A percentile compares a stretch with the other conserved stretches of the same genome.
These are phyloP conservation scores for Arachis monticola DNA, from an alignment of 331 rosid species.

Conservation along the genomic window DNA sequence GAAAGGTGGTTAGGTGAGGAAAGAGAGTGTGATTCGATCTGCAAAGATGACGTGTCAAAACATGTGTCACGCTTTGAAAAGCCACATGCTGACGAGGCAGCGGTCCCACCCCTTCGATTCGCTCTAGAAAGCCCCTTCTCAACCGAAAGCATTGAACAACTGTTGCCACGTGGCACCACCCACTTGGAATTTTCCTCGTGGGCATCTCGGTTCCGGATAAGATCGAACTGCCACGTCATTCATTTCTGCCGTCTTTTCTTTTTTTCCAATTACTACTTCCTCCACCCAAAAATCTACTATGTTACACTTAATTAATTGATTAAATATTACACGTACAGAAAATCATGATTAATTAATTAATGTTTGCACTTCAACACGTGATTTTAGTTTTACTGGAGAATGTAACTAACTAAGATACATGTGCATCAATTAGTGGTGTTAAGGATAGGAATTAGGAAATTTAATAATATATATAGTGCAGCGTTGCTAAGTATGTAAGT, in stretches of 20 bases:
- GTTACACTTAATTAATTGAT: neutral
- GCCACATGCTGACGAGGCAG: neutral
- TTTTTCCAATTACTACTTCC: neutral
- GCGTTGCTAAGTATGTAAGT: too few species aligned
- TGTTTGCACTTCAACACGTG: slow-evolving; percentile 4
- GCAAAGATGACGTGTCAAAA: slow-evolving; percentile 42
- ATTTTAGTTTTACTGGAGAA: neutral
- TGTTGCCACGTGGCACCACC: slow-evolving; percentile 46
- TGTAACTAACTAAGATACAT: neutral
- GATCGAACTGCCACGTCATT: slow-evolving; percentile 46
- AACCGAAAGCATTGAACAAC: neutral
- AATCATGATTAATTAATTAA: neutral
- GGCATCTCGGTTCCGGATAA: slow-evolving; percentile 54
- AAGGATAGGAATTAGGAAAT: too few species aligned
- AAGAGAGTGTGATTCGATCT: slow-evolving; percentile 30
- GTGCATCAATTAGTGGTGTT: too few species aligned
- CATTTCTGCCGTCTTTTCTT: neutral
- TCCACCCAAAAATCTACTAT: neutral
- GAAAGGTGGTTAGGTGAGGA: neutral
- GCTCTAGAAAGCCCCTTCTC: slow-evolving; percentile 26
- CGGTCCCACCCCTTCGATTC: slow-evolving; percentile 32
- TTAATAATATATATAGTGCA: too few species aligned
- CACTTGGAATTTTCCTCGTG: slow-evolving; percentile 42
- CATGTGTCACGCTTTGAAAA: slow-evolving; percentile 35
- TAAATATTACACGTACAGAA: neutral